A percentile compares a stretch with the other conserved stretches of the same genome.
phyloP scores from a whole-genome alignment of 345 rosid genomes.

The Trapa incisa region DNA sequence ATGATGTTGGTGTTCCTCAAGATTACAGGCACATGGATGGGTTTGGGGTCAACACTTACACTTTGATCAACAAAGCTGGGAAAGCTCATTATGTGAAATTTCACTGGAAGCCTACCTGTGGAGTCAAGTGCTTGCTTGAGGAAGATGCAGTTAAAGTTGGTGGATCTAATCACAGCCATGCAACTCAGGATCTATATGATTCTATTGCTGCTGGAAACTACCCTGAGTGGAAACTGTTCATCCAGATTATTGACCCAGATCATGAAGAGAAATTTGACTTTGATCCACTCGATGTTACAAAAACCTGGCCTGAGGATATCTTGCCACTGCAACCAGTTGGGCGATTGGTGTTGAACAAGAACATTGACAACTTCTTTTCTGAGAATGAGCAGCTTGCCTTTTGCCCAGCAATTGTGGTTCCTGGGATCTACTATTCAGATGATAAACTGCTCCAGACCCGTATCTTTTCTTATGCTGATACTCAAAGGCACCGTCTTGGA shows the following conservation, averaged over 20 bases:
- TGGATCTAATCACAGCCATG: conserved; percentile 95
- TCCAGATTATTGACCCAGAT: conserved; percentile 80
- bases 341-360: conserved; percentile 88
- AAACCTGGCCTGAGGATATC: conserved; percentile 96
- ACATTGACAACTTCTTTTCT: conserved; percentile 86
- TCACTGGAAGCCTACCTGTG: conserved; percentile 98
- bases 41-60: conserved; percentile 74
- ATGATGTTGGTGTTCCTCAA: conserved; percentile 83
- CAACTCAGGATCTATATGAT: conserved; percentile 84
- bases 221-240: conserved; percentile 84
- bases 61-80: conserved; percentile 80
- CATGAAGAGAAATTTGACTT: conserved; percentile 72
- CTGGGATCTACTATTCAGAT: conserved; percentile 77
- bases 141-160: conserved; percentile 86
- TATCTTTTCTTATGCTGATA: conserved; percentile 78
- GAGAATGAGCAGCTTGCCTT: conserved; percentile 95
- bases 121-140: conserved; percentile 63
- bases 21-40: conserved; percentile 98
- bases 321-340: conserved; percentile 96
- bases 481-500: conserved; percentile 97
- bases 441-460: conserved; percentile 87
- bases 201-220: conserved; percentile 85
- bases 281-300: conserved; percentile 94
- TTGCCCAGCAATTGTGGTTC: conserved; percentile 86
- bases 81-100: conserved; percentile 74